Evolutionary conservation across 768 basidiomycete species (phyloP), one percentile per base, ranked within the genome.

Genomic region (Tulasnella sp.): DNA sequence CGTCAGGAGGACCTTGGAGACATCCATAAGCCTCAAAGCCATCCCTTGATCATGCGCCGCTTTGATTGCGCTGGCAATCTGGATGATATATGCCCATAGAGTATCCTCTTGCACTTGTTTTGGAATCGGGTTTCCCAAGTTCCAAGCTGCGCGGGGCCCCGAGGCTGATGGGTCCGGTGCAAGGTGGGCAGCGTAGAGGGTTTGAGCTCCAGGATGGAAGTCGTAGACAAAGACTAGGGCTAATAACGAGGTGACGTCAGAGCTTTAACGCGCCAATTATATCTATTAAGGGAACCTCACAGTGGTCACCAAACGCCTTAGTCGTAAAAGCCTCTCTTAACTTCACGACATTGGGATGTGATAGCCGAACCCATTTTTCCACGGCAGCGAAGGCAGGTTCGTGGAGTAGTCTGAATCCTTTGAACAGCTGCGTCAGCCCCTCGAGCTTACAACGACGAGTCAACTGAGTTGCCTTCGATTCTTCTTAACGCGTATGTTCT

Each of bases 251-350:
- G 73, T 72, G 39, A 73, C 12, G 67, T 37, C 44, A 26, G 36
- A 67, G n/a, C n/a, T n/a, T n/a, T n/a, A 7, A 2, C 35, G 7
- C 66, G 73, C 62, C 7, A 44, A 40, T 69, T 34, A 62, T 74
- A 32, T 34, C 52, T 7, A 62, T 65, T 16, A 19, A 72, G n/a
- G n/a, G n/a, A n/a, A 16, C 83, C 90, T 67, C 77, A 96, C 95
- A 98, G 76, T 89, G 90, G 78, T 98, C 97, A 70, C 88, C 88
- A 79, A 99, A 99, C 0, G 91, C 87, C 35, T 89, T 86, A 0
- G 96, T 96, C 0, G 97, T 98, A 82, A 99, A 98, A 0, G 96
- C 97, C 79, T 98, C 97, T 65, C 87, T 85, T 26, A 98, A 82
- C 9, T 86, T 80, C 17, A 96, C 87, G 73, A 99, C 89, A 75